A percentile compares a stretch with the other conserved stretches of the same genome.
Evolutionary conservation across 2,329 filamentous ascomycete species (phyloP).

Genomic region (Fusarium sarcochroum): DNA sequence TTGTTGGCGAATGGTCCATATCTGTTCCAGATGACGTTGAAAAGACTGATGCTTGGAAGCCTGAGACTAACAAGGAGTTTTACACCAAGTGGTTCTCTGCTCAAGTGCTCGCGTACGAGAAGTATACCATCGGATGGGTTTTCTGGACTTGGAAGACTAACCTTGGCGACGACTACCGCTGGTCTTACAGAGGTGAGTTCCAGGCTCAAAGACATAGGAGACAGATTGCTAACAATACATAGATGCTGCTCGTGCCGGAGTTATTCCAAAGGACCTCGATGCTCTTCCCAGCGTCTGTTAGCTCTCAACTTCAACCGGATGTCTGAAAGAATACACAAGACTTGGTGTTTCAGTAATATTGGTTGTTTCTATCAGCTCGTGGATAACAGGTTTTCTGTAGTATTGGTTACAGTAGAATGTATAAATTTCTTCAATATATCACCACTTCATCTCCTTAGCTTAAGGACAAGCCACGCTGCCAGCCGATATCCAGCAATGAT

Average conservation of each 20-base stretch:
- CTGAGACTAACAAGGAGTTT: slow-evolving; percentile 41
- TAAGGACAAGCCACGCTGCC: slow-evolving; percentile 75
- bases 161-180: slow-evolving; percentile 46
- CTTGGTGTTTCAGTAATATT: too few relatives aligned
- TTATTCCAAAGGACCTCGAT: slow-evolving; percentile 42
- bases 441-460: slow-evolving; percentile 42
- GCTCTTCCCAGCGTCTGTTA: slow-evolving; percentile 39
- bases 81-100: slow-evolving; percentile 48
- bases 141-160: slow-evolving; percentile 47
- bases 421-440: too few relatives aligned
- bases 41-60: slow-evolving; percentile 52
- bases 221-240: neutral
- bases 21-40: slow-evolving; percentile 64
- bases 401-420: too few relatives aligned
- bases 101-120: slow-evolving; percentile 45
- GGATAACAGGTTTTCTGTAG: too few relatives aligned
- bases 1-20: slow-evolving; percentile 72
- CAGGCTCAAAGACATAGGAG: neutral
- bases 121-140: slow-evolving; percentile 43
- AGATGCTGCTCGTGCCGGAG: slow-evolving; percentile 42
- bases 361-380: too few relatives aligned
- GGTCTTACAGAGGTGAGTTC: slow-evolving; percentile 46
- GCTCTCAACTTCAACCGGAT: neutral
- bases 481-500: slow-evolving; percentile 74
- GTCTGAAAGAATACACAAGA: too few relatives aligned